These are phyloP conservation scores for Alternaria arborescens DNA, from an alignment of 2,329 filamentous ascomycete species.

Conservation along the genomic window DNA sequence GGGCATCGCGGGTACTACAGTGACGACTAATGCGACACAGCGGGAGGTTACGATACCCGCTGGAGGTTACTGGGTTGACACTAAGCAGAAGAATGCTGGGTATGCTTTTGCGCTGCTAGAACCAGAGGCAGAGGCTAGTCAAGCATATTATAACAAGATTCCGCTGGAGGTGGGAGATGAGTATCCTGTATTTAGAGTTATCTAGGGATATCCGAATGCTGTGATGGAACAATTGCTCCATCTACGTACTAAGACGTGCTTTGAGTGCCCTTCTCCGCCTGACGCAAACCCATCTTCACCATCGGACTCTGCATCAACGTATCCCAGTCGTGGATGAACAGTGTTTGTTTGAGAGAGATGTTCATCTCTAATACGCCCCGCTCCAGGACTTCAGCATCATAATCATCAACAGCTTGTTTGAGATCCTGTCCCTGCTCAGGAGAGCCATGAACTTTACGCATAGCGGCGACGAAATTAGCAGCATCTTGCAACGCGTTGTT, in stretches of 20 bases:
- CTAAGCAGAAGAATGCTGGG: neutral
- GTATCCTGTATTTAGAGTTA: neutral
- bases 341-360: constrained; percentile 42
- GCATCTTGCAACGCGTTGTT: constrained; percentile 49
- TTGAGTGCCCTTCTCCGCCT: neutral
- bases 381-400: constrained; percentile 46
- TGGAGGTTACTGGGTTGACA: neutral
- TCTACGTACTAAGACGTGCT: neutral
- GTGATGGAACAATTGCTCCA: neutral
- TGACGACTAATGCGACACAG: neutral
- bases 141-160: neutral
- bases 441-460: neutral
- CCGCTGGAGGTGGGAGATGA: neutral
- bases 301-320: constrained; percentile 40
- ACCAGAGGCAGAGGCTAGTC: neutral
- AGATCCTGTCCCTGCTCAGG: constrained; percentile 5
- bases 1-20: neutral
- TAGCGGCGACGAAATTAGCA: constrained; percentile 28
- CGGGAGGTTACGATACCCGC: neutral
- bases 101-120: neutral
- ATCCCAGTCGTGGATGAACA: constrained; percentile 56
- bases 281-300: constrained; percentile 34
- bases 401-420: constrained; percentile 32
- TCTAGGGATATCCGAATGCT: neutral
- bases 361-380: constrained; percentile 57